Conservation (phyloP, 257 asterid genomes). For the Gynochthodes officinalis region DNA sequence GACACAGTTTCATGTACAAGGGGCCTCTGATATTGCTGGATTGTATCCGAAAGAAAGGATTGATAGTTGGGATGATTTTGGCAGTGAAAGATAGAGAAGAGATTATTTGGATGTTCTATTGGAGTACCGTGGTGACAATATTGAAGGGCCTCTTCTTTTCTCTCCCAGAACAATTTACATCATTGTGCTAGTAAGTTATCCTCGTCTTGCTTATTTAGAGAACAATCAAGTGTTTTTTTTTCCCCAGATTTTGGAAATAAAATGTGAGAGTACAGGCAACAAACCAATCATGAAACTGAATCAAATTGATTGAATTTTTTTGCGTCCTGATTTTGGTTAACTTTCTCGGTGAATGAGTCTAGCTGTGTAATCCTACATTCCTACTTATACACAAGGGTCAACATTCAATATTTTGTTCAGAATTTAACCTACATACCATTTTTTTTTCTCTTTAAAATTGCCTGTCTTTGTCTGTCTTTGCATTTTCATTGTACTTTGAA, state of each 20-base stretch:
- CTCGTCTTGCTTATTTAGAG: neutral
- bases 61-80: neutral
- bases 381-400: no score
- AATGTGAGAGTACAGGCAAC: no score
- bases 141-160: conserved; percentile 36
- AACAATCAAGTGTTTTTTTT: no score
- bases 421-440: no score
- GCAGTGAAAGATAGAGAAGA: conserved; percentile 13
- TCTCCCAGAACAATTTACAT: conserved; percentile 49
- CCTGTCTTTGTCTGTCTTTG: neutral
- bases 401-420: no score
- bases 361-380: no score
- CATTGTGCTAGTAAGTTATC: conserved; percentile 54
- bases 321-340: no score
- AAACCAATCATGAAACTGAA: no score
- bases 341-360: no score
- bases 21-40: conserved; percentile 55
- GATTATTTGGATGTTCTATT: conserved; percentile 76
- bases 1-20: conserved; percentile 48
- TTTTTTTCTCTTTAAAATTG: no score
- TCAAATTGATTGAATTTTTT: no score
- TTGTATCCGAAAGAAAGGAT: conserved; percentile 50
- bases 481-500: neutral
- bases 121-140: conserved; percentile 39
- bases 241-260: no score